Base-by-base conservation (phyloP, 495 filamentous ascomycete genomes). In the Penicillium tannophilum region DNA sequence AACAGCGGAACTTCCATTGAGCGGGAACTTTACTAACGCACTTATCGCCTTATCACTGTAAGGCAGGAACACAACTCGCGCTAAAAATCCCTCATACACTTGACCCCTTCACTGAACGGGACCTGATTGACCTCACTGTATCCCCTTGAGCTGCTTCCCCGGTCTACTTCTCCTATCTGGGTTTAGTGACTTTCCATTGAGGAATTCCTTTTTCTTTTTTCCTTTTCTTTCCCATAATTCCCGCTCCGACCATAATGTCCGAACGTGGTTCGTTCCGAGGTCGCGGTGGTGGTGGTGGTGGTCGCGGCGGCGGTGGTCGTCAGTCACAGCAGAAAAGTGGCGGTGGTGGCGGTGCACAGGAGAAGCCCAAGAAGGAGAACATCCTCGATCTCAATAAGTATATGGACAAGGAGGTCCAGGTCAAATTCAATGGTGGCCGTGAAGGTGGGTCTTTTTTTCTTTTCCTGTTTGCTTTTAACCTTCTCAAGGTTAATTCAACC, bases 291-390 rank as follows among this genome's bases (percentile, higher is more conserved):
- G 75, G 78, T 54, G 20, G 20, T 23, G 20, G 20, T 23, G 20
- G 20, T 23, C 74, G 78, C 61, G 72, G 75, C 53, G 69, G 75
- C 47, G 76, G 78, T 58, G 76, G 78, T 58, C 73, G 68, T 55
- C 68, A 70, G 56, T 61, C 63, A 45, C 67, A 70, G 54, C 66
- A 71, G 58, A 67, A 71, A 69, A 76, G 82, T 72, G 82, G 79
- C 71, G 76, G 78, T 72, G 72, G 75, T 67, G 73, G 74, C 66
- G 76, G 74, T 61, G 72, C 68, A 63, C 77, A 82, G 59, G 88
- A 91, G 70, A 88, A 90, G 62, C 91, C 92, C 58, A 97, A 96
- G 84, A 97, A 97, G 78, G 93, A 98, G 72, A 97, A 97, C 69
- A 98, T 98, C 66, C 84, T 98, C 20, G 94, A 98, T 63, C 77